Conservation (phyloP, 768 basidiomycete genomes). For the Tulasnella sp. region DNA sequence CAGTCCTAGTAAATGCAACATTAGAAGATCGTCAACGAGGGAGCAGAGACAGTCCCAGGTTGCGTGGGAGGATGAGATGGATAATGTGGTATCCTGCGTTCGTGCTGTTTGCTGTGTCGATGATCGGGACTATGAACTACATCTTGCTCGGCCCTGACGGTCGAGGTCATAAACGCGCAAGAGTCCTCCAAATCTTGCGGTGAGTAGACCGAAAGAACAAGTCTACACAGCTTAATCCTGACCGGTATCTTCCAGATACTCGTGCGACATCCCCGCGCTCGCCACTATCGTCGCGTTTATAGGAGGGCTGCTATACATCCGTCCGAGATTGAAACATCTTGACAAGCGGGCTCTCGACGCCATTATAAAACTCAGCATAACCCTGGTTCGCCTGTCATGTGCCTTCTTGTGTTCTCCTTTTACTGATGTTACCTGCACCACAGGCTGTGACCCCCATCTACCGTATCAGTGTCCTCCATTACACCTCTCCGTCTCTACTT, state of each 20-base stretch:
- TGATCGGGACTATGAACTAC: not conserved
- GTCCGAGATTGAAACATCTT: not conserved
- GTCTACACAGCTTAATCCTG: no score
- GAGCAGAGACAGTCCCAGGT: not conserved
- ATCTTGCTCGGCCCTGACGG: not conserved
- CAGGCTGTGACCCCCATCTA: slow-evolving; percentile 5
- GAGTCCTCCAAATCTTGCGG: not conserved
- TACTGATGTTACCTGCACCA: no score
- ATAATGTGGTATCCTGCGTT: not conserved
- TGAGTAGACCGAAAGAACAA: not conserved
- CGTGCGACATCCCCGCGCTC: not conserved
- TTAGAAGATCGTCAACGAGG: not conserved
- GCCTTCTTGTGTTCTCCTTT: not conserved
- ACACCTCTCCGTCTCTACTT: not conserved
- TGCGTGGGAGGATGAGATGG: not conserved
- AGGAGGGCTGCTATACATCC: not conserved
- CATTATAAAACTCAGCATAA: not conserved
- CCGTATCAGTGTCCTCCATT: slow-evolving; percentile 1
- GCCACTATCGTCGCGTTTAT: not conserved
- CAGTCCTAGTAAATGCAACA: slow-evolving; percentile 12
- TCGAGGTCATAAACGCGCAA: not conserved
- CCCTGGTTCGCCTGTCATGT: not conserved
- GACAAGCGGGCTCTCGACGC: not conserved
- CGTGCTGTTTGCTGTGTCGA: not conserved
- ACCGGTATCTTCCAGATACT: not conserved